Conservation (phyloP, 2,329 filamentous ascomycete genomes). For the Colletotrichum camelliae region DNA sequence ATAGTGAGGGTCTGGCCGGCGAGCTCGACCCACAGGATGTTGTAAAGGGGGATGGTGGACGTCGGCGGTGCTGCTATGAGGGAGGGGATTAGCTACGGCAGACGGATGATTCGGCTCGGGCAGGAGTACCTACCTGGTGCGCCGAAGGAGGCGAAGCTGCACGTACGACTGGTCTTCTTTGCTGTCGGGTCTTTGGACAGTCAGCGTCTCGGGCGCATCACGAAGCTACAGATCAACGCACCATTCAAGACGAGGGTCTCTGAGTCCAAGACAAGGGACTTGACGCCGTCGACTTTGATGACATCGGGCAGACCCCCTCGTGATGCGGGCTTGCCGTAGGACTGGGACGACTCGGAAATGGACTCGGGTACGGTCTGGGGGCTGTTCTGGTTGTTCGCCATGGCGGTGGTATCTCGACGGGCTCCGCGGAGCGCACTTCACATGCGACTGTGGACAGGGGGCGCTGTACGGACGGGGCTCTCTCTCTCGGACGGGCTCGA, state of each 20-base stretch:
- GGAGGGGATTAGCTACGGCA: background rate
- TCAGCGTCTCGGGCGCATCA: conserved; percentile 7
- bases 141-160: conserved; percentile 19
- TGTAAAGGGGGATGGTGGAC: conserved; percentile 73
- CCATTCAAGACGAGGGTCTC: conserved; percentile 38
- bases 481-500: background rate
- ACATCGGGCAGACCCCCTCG: background rate
- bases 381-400: background rate
- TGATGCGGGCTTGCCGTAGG: conserved; percentile 15
- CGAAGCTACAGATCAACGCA: conserved; percentile 25
- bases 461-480: background rate
- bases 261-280: conserved; percentile 35
- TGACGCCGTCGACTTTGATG: conserved; percentile 32
- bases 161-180: conserved; percentile 23
- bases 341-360: conserved; percentile 18
- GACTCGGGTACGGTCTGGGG: conserved; percentile 6
- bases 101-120: background rate
- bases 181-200: conserved; percentile 3
- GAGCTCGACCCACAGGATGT: conserved; percentile 82
- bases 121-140: conserved; percentile 1
- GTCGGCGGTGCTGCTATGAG: conserved; percentile 13
- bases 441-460: background rate
- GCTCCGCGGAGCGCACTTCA: conserved; percentile 11
- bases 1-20: conserved; percentile 68
- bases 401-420: background rate